Evolutionary conservation across 2,329 filamentous ascomycete species (phyloP).

Genomic region (Aspergillus phoenicis): DNA sequence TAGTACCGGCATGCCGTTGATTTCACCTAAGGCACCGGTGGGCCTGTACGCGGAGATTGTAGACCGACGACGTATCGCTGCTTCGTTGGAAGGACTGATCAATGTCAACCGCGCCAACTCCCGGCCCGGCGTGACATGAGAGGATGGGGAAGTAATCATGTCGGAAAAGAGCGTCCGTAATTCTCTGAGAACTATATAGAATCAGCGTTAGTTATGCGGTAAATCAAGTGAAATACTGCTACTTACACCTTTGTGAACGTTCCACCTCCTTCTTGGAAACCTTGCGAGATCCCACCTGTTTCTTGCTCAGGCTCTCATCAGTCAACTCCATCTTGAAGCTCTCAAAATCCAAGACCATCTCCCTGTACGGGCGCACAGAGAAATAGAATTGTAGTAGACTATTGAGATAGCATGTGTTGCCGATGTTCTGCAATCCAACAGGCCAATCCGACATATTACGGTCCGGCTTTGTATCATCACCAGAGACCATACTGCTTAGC

Average conservation of each 20-base stretch:
- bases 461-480: constrained; percentile 32
- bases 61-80: constrained; percentile 53
- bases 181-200: constrained; percentile 68
- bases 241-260: constrained; percentile 73
- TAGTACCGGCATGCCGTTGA: constrained; percentile 48
- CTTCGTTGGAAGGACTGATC: constrained; percentile 60
- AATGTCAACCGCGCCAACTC: constrained; percentile 80
- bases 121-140: constrained; percentile 70
- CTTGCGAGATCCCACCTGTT: constrained; percentile 74
- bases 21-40: constrained; percentile 41
- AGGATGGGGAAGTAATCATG: constrained; percentile 65
- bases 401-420: constrained; percentile 97
- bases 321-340: constrained; percentile 68
- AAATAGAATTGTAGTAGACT: constrained; percentile 95
- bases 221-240: not conserved
- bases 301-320: constrained; percentile 63
- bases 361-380: constrained; percentile 77
- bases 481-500: constrained; percentile 39
- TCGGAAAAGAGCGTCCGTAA: constrained; percentile 70
- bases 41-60: constrained; percentile 39
- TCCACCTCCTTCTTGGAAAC: constrained; percentile 61
- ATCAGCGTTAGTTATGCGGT: constrained; percentile 7
- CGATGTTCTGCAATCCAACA: constrained; percentile 87
- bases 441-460: constrained; percentile 61
- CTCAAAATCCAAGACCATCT: constrained; percentile 78